Evolutionary conservation across 208 protist genomes (phyloP).

Genomic region (Crithidia mellificae): DNA sequence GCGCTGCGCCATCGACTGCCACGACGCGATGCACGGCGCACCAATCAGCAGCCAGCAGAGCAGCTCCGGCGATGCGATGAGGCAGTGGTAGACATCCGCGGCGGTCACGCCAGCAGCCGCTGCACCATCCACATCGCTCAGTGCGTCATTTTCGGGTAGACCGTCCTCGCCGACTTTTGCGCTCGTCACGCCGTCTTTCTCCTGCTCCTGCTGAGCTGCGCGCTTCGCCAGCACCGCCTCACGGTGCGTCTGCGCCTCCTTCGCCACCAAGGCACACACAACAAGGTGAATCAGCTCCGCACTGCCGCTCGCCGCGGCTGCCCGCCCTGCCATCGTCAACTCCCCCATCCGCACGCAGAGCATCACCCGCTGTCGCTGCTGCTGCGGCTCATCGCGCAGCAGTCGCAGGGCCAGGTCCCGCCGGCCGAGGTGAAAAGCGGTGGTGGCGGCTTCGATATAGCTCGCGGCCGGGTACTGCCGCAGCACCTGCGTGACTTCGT

Average conservation of each 20-base stretch:
- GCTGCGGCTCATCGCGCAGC: slow-evolving; percentile 45
- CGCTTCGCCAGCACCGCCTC: not conserved
- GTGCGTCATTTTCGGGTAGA: not conserved
- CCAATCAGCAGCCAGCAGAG: slow-evolving; percentile 19
- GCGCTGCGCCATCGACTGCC: slow-evolving; percentile 23
- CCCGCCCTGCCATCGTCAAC: slow-evolving; percentile 29
- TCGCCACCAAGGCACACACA: slow-evolving; percentile 29
- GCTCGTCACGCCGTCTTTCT: not conserved
- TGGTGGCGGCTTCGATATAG: slow-evolving; percentile 45
- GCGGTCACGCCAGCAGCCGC: slow-evolving; percentile 9
- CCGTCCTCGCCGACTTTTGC: not conserved
- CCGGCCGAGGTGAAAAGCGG: slow-evolving; percentile 30
- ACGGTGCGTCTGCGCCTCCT: slow-evolving; percentile 10
- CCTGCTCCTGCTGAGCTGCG: not conserved
- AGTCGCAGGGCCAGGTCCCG: slow-evolving; percentile 37
- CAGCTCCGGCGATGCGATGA: slow-evolving; percentile 27
- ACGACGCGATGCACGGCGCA: slow-evolving; percentile 12
- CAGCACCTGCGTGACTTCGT: slow-evolving; percentile 33
- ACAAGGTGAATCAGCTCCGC: slow-evolving; percentile 48
- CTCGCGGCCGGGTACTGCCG: slow-evolving; percentile 24
- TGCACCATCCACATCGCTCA: not conserved
- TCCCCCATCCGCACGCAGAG: slow-evolving; percentile 39
- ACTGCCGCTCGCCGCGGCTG: slow-evolving; percentile 31
- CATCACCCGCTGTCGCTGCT: slow-evolving; percentile 31
- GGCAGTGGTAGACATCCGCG: slow-evolving; percentile 11